These are phyloP conservation scores for Suhomyces faveliae DNA, from an alignment of 805 yeast species.

Conservation along the genomic window DNA sequence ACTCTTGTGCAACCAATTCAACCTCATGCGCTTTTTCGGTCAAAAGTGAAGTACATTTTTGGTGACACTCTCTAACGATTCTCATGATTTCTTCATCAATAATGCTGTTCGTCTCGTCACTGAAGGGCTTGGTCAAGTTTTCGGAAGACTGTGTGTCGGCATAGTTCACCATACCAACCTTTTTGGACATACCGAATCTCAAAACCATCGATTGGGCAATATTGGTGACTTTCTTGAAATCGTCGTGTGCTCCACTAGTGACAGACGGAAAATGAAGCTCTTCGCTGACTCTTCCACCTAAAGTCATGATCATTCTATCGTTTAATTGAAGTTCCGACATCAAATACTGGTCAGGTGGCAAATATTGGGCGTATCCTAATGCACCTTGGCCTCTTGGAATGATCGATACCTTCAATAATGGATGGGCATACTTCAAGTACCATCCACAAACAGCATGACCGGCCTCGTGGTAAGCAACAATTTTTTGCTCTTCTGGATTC, in stretches of 20 bases:
- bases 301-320: constrained; percentile 93
- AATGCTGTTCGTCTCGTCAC: constrained; percentile 77
- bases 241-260: constrained; percentile 95
- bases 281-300: constrained; percentile 96
- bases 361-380: constrained; percentile 93
- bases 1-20: constrained; percentile 81
- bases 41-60: constrained; percentile 65
- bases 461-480: constrained; percentile 97
- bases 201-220: constrained; percentile 95
- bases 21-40: constrained; percentile 72
- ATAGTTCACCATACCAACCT: constrained; percentile 77
- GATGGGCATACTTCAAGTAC: constrained; percentile 89
- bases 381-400: constrained; percentile 98
- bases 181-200: constrained; percentile 84
- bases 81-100: constrained; percentile 84
- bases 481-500: constrained; percentile 79
- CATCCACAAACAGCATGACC: constrained; percentile 99
- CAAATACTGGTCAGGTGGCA: constrained; percentile 89
- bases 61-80: constrained; percentile 73
- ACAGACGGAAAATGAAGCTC: constrained; percentile 90
- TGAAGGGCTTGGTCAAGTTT: constrained; percentile 78
- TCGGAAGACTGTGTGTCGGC: constrained; percentile 69
- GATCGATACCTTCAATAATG: constrained; percentile 90
- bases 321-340: constrained; percentile 72
- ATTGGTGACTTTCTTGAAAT: constrained; percentile 90